Conservation (phyloP, 2,329 filamentous ascomycete species). For the Talaromyces albobiverticillius region DNA sequence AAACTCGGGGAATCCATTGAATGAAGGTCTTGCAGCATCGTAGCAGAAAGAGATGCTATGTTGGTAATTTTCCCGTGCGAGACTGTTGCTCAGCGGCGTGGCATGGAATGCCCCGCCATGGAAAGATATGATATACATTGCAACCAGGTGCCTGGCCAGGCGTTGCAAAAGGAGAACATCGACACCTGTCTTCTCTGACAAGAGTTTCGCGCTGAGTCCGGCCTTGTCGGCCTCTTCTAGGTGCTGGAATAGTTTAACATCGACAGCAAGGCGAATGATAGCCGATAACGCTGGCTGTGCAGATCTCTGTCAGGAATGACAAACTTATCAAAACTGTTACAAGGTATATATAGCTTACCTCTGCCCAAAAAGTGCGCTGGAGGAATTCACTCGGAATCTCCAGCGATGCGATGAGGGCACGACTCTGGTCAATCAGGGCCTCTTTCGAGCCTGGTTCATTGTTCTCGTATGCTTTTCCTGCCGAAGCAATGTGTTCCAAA, state of each 20-base stretch:
- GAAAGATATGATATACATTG: slow-evolving; percentile 33
- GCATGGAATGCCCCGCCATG: slow-evolving; percentile 23
- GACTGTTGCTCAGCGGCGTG: slow-evolving; percentile 30
- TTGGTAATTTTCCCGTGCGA: slow-evolving; percentile 35
- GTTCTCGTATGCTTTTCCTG: slow-evolving; percentile 29
- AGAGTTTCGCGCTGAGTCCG: slow-evolving; percentile 22
- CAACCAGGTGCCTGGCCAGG: slow-evolving; percentile 34
- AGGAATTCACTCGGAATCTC: slow-evolving; percentile 38
- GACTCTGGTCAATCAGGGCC: slow-evolving; percentile 34
- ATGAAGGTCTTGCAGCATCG: slow-evolving; percentile 33
- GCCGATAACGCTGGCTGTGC: slow-evolving; percentile 31
- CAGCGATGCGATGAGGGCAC: slow-evolving; percentile 31
- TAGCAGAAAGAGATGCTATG: slow-evolving; percentile 38
- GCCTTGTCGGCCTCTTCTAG: slow-evolving; percentile 25
- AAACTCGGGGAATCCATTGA: slow-evolving; percentile 32
- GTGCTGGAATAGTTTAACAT: slow-evolving; percentile 35
- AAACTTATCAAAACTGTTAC: neutral
- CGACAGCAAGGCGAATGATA: slow-evolving; percentile 34
- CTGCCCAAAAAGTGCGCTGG: slow-evolving; percentile 38
- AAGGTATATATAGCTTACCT: slow-evolving; percentile 25
- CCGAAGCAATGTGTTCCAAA: slow-evolving; percentile 16
- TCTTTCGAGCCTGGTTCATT: slow-evolving; percentile 36
- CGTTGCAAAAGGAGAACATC: slow-evolving; percentile 26
- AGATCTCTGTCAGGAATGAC: too few species aligned
- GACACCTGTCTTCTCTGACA: slow-evolving; percentile 30